Evolutionary conservation across 2,329 filamentous ascomycete species (phyloP).

Genomic region (Tolypocladium paradoxum): DNA sequence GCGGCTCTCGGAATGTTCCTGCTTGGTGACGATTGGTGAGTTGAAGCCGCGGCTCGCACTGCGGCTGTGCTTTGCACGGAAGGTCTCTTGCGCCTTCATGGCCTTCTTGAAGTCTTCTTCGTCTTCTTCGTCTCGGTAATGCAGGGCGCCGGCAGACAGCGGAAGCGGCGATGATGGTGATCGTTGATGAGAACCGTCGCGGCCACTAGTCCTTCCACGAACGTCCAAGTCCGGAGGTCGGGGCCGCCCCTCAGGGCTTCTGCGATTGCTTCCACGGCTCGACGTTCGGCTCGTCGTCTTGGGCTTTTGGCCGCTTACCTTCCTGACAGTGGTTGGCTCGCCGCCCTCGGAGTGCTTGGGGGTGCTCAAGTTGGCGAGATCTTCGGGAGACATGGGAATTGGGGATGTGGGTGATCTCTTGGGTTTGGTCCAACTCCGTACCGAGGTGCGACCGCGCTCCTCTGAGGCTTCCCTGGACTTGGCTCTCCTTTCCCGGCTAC

Average conservation of each 20-base stretch:
- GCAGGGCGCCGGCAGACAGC: slow-evolving; percentile 43
- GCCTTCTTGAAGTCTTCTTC: slow-evolving; percentile 50
- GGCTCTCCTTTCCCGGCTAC: slow-evolving; percentile 37
- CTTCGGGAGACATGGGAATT: slow-evolving; percentile 87
- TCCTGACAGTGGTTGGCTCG: slow-evolving; percentile 35
- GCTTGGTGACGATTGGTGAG: slow-evolving; percentile 22
- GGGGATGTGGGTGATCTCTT: slow-evolving; percentile 89
- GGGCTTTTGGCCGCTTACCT: slow-evolving; percentile 22
- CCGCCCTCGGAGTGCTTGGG: slow-evolving; percentile 22
- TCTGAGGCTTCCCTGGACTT: slow-evolving; percentile 53
- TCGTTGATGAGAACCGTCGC: slow-evolving; percentile 45
- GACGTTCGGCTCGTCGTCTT: slow-evolving; percentile 34
- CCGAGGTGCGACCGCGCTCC: slow-evolving; percentile 56
- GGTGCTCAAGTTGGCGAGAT: slow-evolving; percentile 54
- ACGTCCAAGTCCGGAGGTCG: slow-evolving; percentile 33
- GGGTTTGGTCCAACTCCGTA: slow-evolving; percentile 57
- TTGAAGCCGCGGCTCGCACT: slow-evolving; percentile 33
- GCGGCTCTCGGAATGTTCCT: slow-evolving; percentile 30
- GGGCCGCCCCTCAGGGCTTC: slow-evolving; percentile 34
- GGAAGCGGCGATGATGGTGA: slow-evolving; percentile 78
- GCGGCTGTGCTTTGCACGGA: slow-evolving; percentile 43
- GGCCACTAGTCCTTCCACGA: slow-evolving; percentile 53
- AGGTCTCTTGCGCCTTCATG: slow-evolving; percentile 41
- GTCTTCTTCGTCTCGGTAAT: slow-evolving; percentile 45
- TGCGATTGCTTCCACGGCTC: slow-evolving; percentile 35